Conservation (phyloP, 495 filamentous ascomycete species). For the Xylaria bambusicola region DNA sequence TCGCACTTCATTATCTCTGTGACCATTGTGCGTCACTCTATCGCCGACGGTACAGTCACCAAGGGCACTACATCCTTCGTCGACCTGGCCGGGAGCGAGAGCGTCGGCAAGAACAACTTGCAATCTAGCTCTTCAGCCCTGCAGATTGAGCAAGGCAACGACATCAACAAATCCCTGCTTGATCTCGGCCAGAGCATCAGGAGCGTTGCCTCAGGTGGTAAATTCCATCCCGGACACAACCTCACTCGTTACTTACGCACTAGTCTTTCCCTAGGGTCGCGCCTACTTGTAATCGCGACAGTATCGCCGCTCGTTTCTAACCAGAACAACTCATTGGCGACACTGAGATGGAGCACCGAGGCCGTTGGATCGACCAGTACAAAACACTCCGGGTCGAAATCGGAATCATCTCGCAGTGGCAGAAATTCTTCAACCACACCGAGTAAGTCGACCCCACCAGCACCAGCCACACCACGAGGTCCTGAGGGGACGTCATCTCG, state of each 20-base stretch:
- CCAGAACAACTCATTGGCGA: constrained; percentile 42
- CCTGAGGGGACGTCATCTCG: too few relatives aligned
- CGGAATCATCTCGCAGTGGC: not conserved
- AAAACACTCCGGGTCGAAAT: too few relatives aligned
- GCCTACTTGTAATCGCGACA: constrained; percentile 98
- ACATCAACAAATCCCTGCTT: constrained; percentile 87
- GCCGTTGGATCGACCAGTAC: not conserved
- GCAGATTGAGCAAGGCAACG: constrained; percentile 66
- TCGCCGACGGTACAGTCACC: not conserved
- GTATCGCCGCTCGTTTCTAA: constrained; percentile 85
- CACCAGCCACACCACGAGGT: too few relatives aligned
- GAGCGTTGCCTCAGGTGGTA: constrained; percentile 76
- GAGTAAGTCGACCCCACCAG: too few relatives aligned
- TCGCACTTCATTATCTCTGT: constrained; percentile 94
- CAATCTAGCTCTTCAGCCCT: constrained; percentile 56
- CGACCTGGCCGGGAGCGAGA: constrained; percentile 91
- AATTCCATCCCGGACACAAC: constrained; percentile 91
- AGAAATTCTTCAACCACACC: too few relatives aligned
- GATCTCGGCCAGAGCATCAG: constrained; percentile 93
- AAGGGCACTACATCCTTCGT: constrained; percentile 90
- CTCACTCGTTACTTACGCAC: constrained; percentile 91
- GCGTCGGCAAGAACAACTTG: constrained; percentile 72
- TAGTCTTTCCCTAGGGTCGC: constrained; percentile 87
- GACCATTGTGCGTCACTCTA: constrained; percentile 50
- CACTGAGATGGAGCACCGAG: constrained; percentile 23